phyloP scores from a whole-genome alignment of 2,329 filamentous ascomycete genomes.

The Paecilomyces dactylethromorphus region DNA sequence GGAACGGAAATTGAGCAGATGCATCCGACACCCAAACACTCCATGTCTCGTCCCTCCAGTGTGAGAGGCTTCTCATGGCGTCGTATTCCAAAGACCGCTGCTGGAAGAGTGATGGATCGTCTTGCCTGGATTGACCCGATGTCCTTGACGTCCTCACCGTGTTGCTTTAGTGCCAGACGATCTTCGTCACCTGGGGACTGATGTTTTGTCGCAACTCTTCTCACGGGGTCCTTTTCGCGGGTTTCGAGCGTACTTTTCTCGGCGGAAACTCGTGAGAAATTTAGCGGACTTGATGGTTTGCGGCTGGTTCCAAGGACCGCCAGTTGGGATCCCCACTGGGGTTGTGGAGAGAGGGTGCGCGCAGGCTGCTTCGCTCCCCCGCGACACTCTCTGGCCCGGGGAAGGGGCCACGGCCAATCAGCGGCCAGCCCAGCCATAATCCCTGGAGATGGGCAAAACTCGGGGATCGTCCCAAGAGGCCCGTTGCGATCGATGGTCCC shows the following conservation, averaged over 20 bases:
- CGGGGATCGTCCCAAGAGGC: slow-evolving; percentile 1
- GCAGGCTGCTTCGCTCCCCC: neutral
- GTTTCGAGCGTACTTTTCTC: slow-evolving; percentile 13
- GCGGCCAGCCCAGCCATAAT: neutral
- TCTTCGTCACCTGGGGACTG: neutral
- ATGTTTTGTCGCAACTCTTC: neutral
- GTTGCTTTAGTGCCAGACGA: neutral
- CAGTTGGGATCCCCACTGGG: neutral
- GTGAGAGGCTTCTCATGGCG: neutral
- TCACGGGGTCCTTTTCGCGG: neutral
- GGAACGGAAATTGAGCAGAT: neutral
- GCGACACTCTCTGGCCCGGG: neutral
- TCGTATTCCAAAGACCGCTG: too few species aligned
- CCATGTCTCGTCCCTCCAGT: neutral
- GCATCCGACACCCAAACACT: neutral
- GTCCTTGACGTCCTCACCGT: neutral
- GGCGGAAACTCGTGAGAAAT: slow-evolving; percentile 13
- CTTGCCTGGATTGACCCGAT: neutral
- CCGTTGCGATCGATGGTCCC: neutral
- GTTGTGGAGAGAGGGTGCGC: neutral
- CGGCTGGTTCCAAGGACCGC: neutral
- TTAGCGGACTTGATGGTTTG: neutral
- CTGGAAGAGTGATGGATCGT: too few species aligned
- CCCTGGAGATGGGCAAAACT: slow-evolving; percentile 13
- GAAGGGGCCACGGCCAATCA: neutral